Evolutionary conservation across 1,139 yeast species (phyloP).

Genomic region (Hyphopichia wangnamkhiaoensis): DNA sequence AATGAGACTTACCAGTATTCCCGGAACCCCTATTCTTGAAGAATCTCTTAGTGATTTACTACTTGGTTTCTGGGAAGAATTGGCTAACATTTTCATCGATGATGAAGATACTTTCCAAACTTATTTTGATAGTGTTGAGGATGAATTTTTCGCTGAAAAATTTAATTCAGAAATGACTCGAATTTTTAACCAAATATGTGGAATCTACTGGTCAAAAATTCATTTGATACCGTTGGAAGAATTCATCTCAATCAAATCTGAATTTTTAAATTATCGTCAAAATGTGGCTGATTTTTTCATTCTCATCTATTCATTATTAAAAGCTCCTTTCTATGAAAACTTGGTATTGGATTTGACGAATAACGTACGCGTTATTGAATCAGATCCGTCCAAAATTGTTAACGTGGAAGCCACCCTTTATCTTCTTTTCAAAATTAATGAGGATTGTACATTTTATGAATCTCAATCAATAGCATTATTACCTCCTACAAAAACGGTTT

Average conservation of each 20-base stretch:
- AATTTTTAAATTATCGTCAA: constrained; percentile 65
- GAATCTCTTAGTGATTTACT: constrained; percentile 70
- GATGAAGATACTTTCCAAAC: constrained; percentile 48
- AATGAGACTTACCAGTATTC: constrained; percentile 57
- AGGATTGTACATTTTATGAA: constrained; percentile 49
- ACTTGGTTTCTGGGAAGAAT: constrained; percentile 78
- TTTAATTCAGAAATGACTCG: constrained; percentile 30
- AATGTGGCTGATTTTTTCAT: constrained; percentile 80
- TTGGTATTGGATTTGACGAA: constrained; percentile 23
- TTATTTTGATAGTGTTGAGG: constrained; percentile 26
- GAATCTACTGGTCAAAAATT: constrained; percentile 63
- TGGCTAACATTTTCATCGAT: constrained; percentile 63
- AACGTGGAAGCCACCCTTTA: constrained; percentile 73
- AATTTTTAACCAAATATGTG: constrained; percentile 48
- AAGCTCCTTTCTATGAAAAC: constrained; percentile 52
- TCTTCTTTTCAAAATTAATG: constrained; percentile 55
- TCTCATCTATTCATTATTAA: constrained; percentile 63
- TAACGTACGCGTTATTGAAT: constrained; percentile 8
- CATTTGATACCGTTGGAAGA: constrained; percentile 30
- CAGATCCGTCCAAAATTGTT: neutral
- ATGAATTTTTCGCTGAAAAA: constrained; percentile 12
- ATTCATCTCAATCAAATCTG: constrained; percentile 29
- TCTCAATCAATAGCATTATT: constrained; percentile 27
- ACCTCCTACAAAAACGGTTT: constrained; percentile 27
- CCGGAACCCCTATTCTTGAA: constrained; percentile 63